A percentile compares a stretch with the other conserved stretches of the same genome.
phyloP scores from a whole-genome alignment of 345 rosid genomes.

The Citrus reticulata region DNA sequence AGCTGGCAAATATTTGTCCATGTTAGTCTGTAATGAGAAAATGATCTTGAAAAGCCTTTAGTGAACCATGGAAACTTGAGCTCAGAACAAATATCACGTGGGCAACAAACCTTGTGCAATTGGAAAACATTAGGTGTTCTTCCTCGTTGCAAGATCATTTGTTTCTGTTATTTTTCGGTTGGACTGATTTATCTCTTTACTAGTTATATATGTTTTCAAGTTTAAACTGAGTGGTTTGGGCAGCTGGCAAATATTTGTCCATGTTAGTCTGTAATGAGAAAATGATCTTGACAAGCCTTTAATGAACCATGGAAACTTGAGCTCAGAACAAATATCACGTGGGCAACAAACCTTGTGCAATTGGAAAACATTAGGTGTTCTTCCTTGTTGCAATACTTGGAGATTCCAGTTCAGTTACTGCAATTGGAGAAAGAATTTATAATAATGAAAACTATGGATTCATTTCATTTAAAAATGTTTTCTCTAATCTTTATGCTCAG shows the following conservation, averaged over 20 bases:
- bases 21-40: neutral
- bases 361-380: neutral
- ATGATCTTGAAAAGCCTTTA: neutral
- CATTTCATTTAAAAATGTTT: neutral
- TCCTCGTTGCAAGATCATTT: neutral
- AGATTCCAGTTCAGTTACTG: neutral
- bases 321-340: neutral
- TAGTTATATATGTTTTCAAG: neutral
- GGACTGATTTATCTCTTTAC: neutral
- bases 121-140: conserved; percentile 1
- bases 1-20: neutral
- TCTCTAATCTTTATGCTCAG: neutral
- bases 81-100: neutral
- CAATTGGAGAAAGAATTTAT: neutral
- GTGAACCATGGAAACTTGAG: neutral
- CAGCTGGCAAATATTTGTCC: neutral
- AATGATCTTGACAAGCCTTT: neutral
- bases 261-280: neutral
- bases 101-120: neutral
- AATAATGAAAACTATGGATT: neutral
- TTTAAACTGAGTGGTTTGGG: neutral
- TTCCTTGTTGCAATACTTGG: neutral
- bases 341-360: neutral
- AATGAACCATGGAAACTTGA: neutral
- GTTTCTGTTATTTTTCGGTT: neutral